Conservation (phyloP, 2,329 filamentous ascomycete genomes). For the Diaporthe australafricana region DNA sequence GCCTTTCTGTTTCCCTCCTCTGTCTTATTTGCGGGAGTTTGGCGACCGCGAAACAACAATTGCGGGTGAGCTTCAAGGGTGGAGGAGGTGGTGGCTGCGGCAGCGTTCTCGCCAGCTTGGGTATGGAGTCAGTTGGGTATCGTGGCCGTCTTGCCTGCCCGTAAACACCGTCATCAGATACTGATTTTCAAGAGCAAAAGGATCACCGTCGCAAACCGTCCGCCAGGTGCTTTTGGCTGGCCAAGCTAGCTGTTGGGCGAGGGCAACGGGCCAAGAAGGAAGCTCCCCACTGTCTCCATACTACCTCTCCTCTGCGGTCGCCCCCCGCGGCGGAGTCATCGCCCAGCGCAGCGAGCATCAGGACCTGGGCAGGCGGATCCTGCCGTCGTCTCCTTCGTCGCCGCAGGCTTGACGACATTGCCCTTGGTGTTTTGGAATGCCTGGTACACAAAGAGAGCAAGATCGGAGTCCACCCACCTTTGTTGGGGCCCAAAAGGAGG, state of each 20-base stretch:
- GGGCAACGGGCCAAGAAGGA: background rate
- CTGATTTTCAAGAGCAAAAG: slow-evolving; percentile 15
- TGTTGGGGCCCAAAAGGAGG: slow-evolving; percentile 8
- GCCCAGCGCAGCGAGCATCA: background rate
- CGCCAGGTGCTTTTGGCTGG: background rate
- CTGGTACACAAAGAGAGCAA: slow-evolving; percentile 5
- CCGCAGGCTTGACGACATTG: background rate
- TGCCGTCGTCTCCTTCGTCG: background rate
- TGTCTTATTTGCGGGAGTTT: background rate
- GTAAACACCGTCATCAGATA: slow-evolving; percentile 24
- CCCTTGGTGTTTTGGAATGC: background rate
- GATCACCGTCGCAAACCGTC: background rate
- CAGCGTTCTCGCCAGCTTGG: slow-evolving; percentile 17
- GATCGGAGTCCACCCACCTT: slow-evolving; percentile 26
- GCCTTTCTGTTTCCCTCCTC: background rate
- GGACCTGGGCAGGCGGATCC: background rate
- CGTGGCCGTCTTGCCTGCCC: slow-evolving; percentile 26
- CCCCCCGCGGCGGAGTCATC: slow-evolving; percentile 33
- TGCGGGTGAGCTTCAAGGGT: background rate
- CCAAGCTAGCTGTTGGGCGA: slow-evolving; percentile 5
- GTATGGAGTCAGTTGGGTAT: slow-evolving; percentile 5
- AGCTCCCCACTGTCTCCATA: slow-evolving; percentile 29
- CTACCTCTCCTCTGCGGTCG: slow-evolving; percentile 18
- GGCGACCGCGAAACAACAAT: background rate
- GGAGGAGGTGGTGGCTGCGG: background rate